Evolutionary conservation across 257 asterid genomes (phyloP).

Genomic region (Fraxinus cuspidata): DNA sequence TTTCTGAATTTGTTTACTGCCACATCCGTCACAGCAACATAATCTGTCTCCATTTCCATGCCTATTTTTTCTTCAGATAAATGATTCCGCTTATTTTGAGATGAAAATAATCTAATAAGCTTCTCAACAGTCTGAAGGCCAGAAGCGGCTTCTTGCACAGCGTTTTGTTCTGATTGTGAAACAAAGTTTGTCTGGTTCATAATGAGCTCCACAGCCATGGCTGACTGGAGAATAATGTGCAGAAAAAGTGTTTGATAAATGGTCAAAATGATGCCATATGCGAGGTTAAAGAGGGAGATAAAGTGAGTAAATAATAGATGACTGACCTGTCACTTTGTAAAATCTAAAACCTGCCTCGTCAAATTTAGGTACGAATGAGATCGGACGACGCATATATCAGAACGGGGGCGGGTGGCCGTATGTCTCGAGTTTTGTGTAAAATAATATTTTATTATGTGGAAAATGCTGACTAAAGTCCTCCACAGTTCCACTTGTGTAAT

Average conservation of each 20-base stretch:
- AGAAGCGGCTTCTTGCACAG: slow-evolving; percentile 62
- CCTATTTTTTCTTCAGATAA: slow-evolving; percentile 13
- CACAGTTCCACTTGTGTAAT: too few relatives aligned
- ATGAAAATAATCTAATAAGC: slow-evolving; percentile 56
- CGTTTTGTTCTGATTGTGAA: slow-evolving; percentile 43
- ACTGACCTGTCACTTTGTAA: slow-evolving; percentile 65
- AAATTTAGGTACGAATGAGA: slow-evolving; percentile 72
- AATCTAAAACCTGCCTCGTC: slow-evolving; percentile 54
- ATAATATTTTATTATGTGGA: slow-evolving; percentile 27
- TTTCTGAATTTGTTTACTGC: slow-evolving; percentile 65
- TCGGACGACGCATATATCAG: slow-evolving; percentile 21
- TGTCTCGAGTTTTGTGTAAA: neutral
- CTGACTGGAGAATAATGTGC: slow-evolving; percentile 21
- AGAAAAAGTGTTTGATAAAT: slow-evolving; percentile 18
- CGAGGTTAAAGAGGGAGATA: slow-evolving; percentile 38
- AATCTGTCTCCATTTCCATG: slow-evolving; percentile 37
- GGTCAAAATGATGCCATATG: slow-evolving; percentile 35
- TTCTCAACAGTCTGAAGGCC: slow-evolving; percentile 74
- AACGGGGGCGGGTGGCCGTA: neutral
- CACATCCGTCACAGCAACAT: slow-evolving; percentile 57
- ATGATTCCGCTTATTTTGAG: slow-evolving; percentile 26
- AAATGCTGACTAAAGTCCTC: neutral
- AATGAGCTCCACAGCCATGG: slow-evolving; percentile 87
- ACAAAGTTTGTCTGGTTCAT: slow-evolving; percentile 51
- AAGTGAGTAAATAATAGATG: slow-evolving; percentile 74